Conservation (phyloP, 1,284 basidiomycete species). For the Bjerkandera adusta region DNA sequence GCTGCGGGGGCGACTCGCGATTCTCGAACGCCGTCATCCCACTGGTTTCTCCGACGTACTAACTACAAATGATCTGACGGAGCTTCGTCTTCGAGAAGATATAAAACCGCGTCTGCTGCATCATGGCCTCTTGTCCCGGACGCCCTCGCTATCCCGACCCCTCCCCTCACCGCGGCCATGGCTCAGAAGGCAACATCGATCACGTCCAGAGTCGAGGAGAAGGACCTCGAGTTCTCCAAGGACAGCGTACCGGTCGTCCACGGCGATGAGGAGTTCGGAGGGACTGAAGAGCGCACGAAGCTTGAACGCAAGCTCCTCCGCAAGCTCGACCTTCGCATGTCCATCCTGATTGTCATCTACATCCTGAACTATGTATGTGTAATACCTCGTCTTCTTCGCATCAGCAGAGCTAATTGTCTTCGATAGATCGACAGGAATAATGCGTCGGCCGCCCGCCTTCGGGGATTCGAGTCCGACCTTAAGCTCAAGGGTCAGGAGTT, state of each 20-base stretch:
- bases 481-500: conserved; percentile 64
- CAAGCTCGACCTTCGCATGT: conserved; percentile 65
- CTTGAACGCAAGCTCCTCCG: conserved; percentile 53
- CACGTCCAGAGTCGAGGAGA: conserved; percentile 6
- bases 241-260: background rate
- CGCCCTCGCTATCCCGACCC: background rate
- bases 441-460: conserved; percentile 63
- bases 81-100: no score
- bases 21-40: no score
- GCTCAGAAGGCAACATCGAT: conserved; percentile 1
- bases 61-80: no score
- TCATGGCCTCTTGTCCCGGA: no score
- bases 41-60: no score
- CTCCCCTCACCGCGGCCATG: conserved; percentile 1
- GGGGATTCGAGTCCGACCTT: conserved; percentile 72
- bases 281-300: conserved; percentile 36
- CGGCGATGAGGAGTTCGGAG: conserved; percentile 41
- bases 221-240: conserved; percentile 7
- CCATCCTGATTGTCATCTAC: conserved; percentile 64
- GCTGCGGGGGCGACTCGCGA: no score
- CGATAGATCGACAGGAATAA: conserved; percentile 66
- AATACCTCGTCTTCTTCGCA: conserved; percentile 9
- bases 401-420: conserved; percentile 17
- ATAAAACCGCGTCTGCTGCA: no score
- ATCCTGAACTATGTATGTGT: conserved; percentile 64